These are phyloP conservation scores for Tolypocladium inflatum DNA, from an alignment of 2,329 filamentous ascomycete species.

Conservation along the genomic window DNA sequence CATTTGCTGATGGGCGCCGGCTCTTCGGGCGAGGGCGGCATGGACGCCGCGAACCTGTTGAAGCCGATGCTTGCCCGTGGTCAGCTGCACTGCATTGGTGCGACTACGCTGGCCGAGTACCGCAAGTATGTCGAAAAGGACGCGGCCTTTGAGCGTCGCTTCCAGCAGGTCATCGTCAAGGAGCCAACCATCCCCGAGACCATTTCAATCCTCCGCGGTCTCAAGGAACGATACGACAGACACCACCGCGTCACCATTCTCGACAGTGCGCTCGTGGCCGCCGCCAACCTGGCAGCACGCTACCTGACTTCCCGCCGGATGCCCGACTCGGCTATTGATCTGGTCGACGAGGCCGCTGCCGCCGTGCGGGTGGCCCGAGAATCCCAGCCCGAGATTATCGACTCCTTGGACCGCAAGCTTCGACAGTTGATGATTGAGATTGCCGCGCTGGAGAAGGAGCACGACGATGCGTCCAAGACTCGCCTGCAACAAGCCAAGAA, in stretches of 20 bases:
- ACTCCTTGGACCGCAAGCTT: constrained; percentile 82
- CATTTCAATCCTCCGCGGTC: constrained; percentile 91
- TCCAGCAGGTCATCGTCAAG: constrained; percentile 96
- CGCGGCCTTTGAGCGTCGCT: constrained; percentile 92
- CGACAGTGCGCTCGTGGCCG: constrained; percentile 83
- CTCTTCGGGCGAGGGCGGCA: constrained; percentile 87
- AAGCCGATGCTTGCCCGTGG: constrained; percentile 98
- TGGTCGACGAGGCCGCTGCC: constrained; percentile 92
- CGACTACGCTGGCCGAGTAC: constrained; percentile 90
- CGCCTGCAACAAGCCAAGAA: constrained; percentile 76
- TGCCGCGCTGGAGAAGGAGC: constrained; percentile 85
- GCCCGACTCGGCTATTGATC: constrained; percentile 91
- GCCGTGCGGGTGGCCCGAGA: constrained; percentile 94
- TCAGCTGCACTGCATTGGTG: constrained; percentile 95
- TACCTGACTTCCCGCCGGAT: constrained; percentile 87
- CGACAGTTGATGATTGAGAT: constrained; percentile 96
- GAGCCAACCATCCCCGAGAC: constrained; percentile 85
- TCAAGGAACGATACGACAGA: constrained; percentile 97
- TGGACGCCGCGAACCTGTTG: constrained; percentile 95
- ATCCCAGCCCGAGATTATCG: constrained; percentile 91
- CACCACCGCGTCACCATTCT: constrained; percentile 97
- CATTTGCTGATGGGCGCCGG: constrained; percentile 97
- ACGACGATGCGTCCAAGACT: constrained; percentile 82
- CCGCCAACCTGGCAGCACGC: constrained; percentile 83
- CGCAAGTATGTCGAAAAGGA: constrained; percentile 99